Base-by-base conservation (phyloP, 2,329 filamentous ascomycete genomes). In the Trichoderma brevicompactum region DNA sequence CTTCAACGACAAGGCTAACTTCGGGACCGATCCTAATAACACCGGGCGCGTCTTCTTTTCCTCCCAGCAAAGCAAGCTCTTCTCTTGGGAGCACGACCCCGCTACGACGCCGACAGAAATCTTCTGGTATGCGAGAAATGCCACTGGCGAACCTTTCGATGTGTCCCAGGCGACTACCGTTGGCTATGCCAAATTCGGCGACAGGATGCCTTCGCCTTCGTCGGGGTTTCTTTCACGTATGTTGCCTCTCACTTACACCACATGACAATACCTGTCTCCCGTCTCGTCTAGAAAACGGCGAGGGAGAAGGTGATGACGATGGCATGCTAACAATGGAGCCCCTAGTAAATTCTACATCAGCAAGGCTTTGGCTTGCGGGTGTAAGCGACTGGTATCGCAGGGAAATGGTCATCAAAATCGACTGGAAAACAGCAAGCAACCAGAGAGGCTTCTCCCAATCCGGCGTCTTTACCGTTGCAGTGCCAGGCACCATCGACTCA, bases 391-490 rank as follows among this genome's bases (percentile, higher is more conserved):
- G 50, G 56, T 59, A 61, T n/a, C 10, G 43, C 12, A 40, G 40
- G 23, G 52, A 52, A 17, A 68, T 69, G 68, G 61, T 43, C 12
- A 43, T 68, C 60, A 64, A 63, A 19, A 63, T 71, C 38, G 43
- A 62, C 44, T 71, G 70, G 70, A 36, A 54, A 23, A 44, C 41
- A 3, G 15, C 36, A 10, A 19, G 43, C 5, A 17, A n/a, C 7
- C 12, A 23, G 8, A 3, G 17, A 1, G 68, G 68, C 28, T 65
- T 19, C 49, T 64, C 67, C 15, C 58, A 66, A 44, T 69, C 70
- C 3, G 66, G 68, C n/a, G 40, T 70, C 53, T 71, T 71, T 53
- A 70, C 67, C 52, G 65, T 70, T 19, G 62, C 58, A 19, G 0
- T 7, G 19, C 1, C 6, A 13, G 3, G 38, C 41, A n/a, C 15